Evolutionary conservation across 148 eudicot genomes (phyloP), one percentile per base, ranked within the genome.

Genomic region (Drosera capensis): DNA sequence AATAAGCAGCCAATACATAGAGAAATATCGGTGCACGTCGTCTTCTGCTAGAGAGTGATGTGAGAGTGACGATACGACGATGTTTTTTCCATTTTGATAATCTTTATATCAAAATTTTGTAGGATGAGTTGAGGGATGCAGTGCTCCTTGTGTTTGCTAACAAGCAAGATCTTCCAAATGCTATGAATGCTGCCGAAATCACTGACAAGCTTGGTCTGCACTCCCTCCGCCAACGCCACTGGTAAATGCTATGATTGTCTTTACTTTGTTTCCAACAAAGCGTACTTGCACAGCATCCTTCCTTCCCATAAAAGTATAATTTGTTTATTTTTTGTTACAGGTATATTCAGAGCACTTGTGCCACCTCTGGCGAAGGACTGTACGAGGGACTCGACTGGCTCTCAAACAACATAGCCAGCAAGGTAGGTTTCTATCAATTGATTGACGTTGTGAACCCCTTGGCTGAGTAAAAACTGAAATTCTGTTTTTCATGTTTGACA

Each of bases 91-190:
- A 9, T 34, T 34, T 28, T 3, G 9, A 28, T 28, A 11, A 28
- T 28, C 36, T 7, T 4, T 23, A 15, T 5, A 29, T 25, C 43
- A n/a, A n/a, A n/a, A n/a, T 55, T 7, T 45, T 13, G 17, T 46
- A 73, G 86, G 86, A 78, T 60, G 80, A 78, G 60, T 52, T 78
- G 58, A 78, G 80, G 70, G 80, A 78, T 68, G 86, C 86, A 8
- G 80, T 78, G 8, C 56, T 78, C 6, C 67, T 73, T 24, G 86
- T 73, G 7, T 78, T 78, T 65, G 86, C 86, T 9, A 78, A 78
- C 80, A 78, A 78, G 59, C 86, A 78, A 65, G 86, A 78, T 74
- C 77, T 73, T 46, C 86, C 86, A 20, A 78, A 78, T 66, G 80
- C 86, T 8, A 73, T 73, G 80, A 73, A 70, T 53, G 81, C 77